Evolutionary conservation across 495 filamentous ascomycete species (phyloP).

Genomic region (Penicillium paradoxum): DNA sequence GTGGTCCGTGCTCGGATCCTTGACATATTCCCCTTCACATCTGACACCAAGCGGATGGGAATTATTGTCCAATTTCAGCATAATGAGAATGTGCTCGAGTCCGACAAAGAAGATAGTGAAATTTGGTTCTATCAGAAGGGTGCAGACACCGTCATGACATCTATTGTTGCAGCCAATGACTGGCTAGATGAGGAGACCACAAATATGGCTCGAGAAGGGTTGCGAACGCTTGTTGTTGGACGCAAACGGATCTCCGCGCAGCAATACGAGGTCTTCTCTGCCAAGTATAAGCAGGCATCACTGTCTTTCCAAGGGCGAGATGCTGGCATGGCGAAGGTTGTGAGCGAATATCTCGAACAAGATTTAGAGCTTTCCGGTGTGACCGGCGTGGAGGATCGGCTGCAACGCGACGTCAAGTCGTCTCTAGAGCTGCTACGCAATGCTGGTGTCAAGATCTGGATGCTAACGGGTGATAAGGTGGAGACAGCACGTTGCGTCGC

Average conservation of each 20-base stretch:
- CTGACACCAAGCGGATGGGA: slow-evolving; percentile 98
- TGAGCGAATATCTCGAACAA: slow-evolving; percentile 76
- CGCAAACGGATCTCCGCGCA: slow-evolving; percentile 69
- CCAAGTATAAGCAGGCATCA: slow-evolving; percentile 71
- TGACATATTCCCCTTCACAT: slow-evolving; percentile 96
- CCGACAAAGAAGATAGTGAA: slow-evolving; percentile 51
- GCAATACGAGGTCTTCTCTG: slow-evolving; percentile 75
- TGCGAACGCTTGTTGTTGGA: slow-evolving; percentile 91
- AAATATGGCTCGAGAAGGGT: slow-evolving; percentile 96
- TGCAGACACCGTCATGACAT: slow-evolving; percentile 93
- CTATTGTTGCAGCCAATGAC: slow-evolving; percentile 91
- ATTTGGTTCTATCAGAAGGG: slow-evolving; percentile 99
- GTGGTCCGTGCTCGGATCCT: slow-evolving; percentile 87
- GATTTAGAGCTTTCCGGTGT: slow-evolving; percentile 91
- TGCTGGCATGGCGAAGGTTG: slow-evolving; percentile 68
- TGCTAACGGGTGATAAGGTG: slow-evolving; percentile 98
- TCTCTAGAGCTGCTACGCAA: slow-evolving; percentile 92
- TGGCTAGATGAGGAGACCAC: slow-evolving; percentile 98
- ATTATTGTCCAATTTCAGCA: slow-evolving; percentile 81
- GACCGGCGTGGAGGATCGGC: slow-evolving; percentile 94
- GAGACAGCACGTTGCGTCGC: slow-evolving; percentile 97
- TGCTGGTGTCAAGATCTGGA: slow-evolving; percentile 99
- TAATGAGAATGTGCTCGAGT: slow-evolving; percentile 30
- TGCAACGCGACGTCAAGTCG: slow-evolving; percentile 92
- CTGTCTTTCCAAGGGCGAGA: slow-evolving; percentile 76